Base-by-base conservation (phyloP, 2,329 filamentous ascomycete genomes). In the Pyrenophora graminea region DNA sequence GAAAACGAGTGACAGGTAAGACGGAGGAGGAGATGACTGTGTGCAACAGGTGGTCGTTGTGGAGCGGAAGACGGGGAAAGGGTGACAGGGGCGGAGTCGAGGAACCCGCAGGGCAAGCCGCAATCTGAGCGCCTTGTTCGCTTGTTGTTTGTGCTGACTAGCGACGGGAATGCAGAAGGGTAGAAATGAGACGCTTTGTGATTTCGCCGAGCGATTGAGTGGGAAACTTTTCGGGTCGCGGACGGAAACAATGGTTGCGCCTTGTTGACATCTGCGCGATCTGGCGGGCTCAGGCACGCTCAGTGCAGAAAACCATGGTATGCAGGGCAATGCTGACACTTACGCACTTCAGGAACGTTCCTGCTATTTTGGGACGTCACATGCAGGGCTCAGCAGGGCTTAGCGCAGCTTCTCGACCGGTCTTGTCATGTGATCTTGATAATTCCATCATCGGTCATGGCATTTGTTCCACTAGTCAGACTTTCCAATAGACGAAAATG, bases 1-100 rank as follows among this genome's bases (percentile, higher is more conserved):
- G 62, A 30, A 66, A 71, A 70, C 62, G 67, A 72, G 57, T 63
- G 68, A 67, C 65, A 66, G 50, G 65, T 56, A 62, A 56, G 45
- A 57, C 63, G 45, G 45, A 63, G 61, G 58, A 45, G 61, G 57
- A 45, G 56, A 59, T 57, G 59, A 57, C 41, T 48, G 56, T 45
- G 46, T 53, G 57, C 39, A 47, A 53, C 48, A 47, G 59, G 56
- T 55, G 56, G 58, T 25, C 43, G 49, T 59, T 57, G 53, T 58
- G 62, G 61, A 60, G 51, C 52, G 49, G 53, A 55, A 51, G 55
- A 56, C 31, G 55, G 55, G 52, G 48, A 43, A 21, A 53, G 52
- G 38, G 47, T 46, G 48, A 50, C 48, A 64, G 59, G 59, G 63
- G 56, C 58, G 34, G 52, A 64, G 51, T 55, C 44, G 59, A 56